Evolutionary conservation across 306 rosid species (phyloP).

Genomic region (Pyrus communis): DNA sequence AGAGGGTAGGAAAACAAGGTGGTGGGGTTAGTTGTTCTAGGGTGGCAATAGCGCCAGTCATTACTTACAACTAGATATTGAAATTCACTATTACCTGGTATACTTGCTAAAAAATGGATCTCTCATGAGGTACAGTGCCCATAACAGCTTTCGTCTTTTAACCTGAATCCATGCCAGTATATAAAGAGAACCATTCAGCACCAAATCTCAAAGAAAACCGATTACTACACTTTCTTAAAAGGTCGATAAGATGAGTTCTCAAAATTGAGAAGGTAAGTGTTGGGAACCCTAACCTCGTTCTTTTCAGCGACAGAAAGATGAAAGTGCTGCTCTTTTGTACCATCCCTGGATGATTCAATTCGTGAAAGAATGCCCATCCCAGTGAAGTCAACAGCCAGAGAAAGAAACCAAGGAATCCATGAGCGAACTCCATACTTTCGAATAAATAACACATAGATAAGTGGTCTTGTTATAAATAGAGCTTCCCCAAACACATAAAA

Average conservation of each 20-base stretch:
- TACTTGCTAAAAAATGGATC: conserved; percentile 90
- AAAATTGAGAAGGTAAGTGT: background rate
- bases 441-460: conserved; percentile 72
- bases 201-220: background rate
- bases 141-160: conserved; percentile 64
- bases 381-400: conserved; percentile 56
- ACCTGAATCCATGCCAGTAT: conserved; percentile 40
- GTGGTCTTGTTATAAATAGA: conserved; percentile 70
- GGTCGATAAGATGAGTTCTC: background rate
- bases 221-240: background rate
- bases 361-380: conserved; percentile 56
- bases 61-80: background rate
- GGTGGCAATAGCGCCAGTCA: background rate
- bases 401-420: conserved; percentile 92
- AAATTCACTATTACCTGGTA: conserved; percentile 48
- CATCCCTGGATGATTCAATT: conserved; percentile 31
- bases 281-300: conserved; percentile 65
- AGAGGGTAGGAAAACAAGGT: background rate
- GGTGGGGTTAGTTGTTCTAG: background rate
- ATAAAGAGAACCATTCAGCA: conserved; percentile 6
- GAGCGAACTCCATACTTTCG: conserved; percentile 65
- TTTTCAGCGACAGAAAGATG: conserved; percentile 62
- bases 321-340: conserved; percentile 21
- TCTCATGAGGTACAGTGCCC: conserved; percentile 87
- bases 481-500: conserved; percentile 62